Conservation (phyloP, 2,329 filamentous ascomycete species). For the Cladosporium velox region DNA sequence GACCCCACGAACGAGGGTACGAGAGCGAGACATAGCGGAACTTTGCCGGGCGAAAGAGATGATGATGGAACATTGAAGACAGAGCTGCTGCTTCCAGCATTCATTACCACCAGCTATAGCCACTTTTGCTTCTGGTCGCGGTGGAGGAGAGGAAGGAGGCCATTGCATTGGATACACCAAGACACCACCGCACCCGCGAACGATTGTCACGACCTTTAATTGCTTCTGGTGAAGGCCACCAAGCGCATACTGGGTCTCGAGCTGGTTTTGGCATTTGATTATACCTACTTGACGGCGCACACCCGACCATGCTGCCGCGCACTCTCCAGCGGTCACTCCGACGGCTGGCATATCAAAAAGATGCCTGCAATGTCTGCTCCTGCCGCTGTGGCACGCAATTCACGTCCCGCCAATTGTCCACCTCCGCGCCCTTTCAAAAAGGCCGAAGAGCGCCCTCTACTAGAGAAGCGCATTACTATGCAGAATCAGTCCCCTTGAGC, state of each 20-base stretch:
- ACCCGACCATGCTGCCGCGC: conserved; percentile 26
- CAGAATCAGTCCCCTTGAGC: background rate
- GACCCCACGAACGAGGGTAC: conserved; percentile 13
- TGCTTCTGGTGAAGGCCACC: background rate
- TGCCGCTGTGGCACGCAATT: conserved; percentile 25
- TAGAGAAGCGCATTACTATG: background rate
- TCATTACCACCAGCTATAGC: background rate
- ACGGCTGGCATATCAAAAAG: background rate
- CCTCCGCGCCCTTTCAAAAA: background rate
- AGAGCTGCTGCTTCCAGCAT: background rate
- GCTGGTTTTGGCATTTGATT: background rate
- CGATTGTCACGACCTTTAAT: background rate
- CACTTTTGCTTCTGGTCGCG: background rate
- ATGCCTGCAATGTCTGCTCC: conserved; percentile 25
- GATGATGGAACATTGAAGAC: background rate
- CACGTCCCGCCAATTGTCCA: conserved; percentile 10
- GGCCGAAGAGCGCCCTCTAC: conserved; percentile 21
- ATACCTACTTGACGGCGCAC: background rate
- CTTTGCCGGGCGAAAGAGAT: background rate
- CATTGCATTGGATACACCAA: background rate
- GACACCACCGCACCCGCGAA: background rate
- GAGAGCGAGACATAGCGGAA: conserved; percentile 7
- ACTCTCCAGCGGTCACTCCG: conserved; percentile 22
- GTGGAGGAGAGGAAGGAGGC: background rate
- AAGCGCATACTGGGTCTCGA: background rate